These are phyloP conservation scores for Chlorella sp. DNA, from an alignment of 139 green algal species.

Conservation along the genomic window DNA sequence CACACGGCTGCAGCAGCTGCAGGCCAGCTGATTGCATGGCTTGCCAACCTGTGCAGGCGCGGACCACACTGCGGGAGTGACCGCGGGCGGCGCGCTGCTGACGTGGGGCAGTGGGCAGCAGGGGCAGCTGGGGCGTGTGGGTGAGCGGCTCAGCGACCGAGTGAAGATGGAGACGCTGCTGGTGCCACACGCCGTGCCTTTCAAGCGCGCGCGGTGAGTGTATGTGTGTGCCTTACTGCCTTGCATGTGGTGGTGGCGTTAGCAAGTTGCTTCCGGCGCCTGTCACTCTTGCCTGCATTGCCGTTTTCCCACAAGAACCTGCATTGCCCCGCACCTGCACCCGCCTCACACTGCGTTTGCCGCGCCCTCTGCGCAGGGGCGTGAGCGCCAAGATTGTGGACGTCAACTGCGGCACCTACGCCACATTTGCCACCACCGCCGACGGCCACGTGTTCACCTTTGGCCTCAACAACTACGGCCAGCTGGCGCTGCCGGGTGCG, in stretches of 20 bases:
- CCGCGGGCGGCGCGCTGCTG: constrained; percentile 64
- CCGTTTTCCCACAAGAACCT: too few relatives aligned
- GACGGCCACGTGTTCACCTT: constrained; percentile 74
- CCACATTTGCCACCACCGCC: constrained; percentile 71
- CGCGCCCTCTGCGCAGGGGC: not conserved
- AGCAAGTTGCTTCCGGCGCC: too few relatives aligned
- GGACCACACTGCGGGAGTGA: constrained; percentile 78
- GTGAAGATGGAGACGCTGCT: constrained; percentile 59
- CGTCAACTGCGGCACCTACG: constrained; percentile 75
- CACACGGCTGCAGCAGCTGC: too few relatives aligned
- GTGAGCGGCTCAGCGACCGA: constrained; percentile 40
- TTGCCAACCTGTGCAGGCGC: constrained; percentile 50
- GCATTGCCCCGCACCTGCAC: too few relatives aligned
- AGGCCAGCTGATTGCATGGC: too few relatives aligned
- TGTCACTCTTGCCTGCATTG: too few relatives aligned
- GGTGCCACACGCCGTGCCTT: constrained; percentile 46
- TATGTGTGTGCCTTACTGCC: too few relatives aligned
- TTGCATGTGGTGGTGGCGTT: too few relatives aligned
- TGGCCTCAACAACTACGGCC: constrained; percentile 93
- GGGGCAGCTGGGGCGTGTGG: constrained; percentile 86
- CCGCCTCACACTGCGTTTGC: not conserved
- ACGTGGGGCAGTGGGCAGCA: constrained; percentile 86
- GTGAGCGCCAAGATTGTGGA: constrained; percentile 47
- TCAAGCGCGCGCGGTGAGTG: constrained; percentile 27
- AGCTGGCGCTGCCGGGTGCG: constrained; percentile 74